Evolutionary conservation across 805 yeast genomes (phyloP).

Genomic region (Saturnispora sanitii): DNA sequence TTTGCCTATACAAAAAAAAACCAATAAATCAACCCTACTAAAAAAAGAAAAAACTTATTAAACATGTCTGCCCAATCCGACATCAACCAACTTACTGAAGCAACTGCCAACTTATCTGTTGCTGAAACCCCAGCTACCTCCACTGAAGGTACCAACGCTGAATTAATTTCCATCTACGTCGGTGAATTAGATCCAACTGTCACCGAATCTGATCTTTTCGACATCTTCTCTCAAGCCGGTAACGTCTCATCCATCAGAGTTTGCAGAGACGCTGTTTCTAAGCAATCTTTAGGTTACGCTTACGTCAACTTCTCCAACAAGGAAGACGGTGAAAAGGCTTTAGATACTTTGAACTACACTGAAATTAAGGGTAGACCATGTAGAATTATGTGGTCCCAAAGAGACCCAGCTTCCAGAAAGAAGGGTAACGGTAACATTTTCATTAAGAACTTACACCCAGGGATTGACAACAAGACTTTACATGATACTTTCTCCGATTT

Average conservation of each 20-base stretch:
- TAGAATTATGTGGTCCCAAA: conserved; percentile 99
- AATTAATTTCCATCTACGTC: conserved; percentile 83
- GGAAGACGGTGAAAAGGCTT: conserved; percentile 87
- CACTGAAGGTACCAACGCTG: conserved; percentile 25
- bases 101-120: conserved; percentile 27
- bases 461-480: conserved; percentile 96
- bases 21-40: conserved; percentile 11
- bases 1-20: conserved; percentile 13
- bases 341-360: conserved; percentile 91
- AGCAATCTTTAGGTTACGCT: conserved; percentile 96
- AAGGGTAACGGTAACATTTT: conserved; percentile 93
- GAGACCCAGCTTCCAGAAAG: conserved; percentile 93
- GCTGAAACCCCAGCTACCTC: conserved; percentile 26
- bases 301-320: conserved; percentile 90
- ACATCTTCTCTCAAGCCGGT: conserved; percentile 89
- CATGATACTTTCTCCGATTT: conserved; percentile 97
- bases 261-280: conserved; percentile 96
- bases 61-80: conserved; percentile 26
- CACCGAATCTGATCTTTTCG: conserved; percentile 89
- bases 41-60: too few species aligned
- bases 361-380: conserved; percentile 92
- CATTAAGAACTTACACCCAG: conserved; percentile 97
- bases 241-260: conserved; percentile 95
- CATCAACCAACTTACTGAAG: conserved; percentile 27
- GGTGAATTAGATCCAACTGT: conserved; percentile 93